phyloP scores from a whole-genome alignment of 768 basidiomycete species.

The Tylopilus sp. region DNA sequence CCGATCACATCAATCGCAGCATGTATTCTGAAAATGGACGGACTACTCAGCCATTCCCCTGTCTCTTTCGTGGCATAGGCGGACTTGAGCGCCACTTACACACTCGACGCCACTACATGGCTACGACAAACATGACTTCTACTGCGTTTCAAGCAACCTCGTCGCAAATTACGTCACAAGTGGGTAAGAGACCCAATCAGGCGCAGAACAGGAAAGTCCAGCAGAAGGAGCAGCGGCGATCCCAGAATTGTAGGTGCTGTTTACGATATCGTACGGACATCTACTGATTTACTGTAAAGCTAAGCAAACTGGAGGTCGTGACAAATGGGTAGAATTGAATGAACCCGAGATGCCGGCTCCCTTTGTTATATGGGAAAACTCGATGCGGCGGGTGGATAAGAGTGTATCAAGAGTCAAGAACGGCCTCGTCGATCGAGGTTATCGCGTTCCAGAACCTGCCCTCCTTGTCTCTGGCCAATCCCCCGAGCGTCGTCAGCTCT shows the following conservation, averaged over 20 bases:
- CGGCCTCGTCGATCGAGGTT: background rate
- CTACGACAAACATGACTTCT: background rate
- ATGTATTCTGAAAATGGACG: too few species aligned
- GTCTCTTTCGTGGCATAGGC: background rate
- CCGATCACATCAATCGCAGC: background rate
- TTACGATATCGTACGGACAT: background rate
- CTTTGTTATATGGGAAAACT: background rate
- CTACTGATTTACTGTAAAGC: background rate
- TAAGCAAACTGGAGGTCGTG: background rate
- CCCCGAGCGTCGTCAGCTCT: background rate
- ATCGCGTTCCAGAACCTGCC: background rate
- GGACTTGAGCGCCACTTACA: background rate
- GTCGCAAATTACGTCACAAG: background rate
- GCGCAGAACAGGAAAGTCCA: background rate
- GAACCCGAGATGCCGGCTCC: background rate
- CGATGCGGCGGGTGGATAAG: background rate
- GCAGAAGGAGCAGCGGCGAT: background rate
- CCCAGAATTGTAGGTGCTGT: background rate
- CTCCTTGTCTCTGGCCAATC: background rate
- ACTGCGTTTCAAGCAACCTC: background rate
- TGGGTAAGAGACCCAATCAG: background rate
- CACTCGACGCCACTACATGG: background rate
- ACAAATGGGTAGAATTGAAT: background rate
- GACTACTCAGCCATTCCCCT: too few species aligned
- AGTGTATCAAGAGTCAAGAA: background rate